Evolutionary conservation across 345 rosid species (phyloP).

Genomic region (Arabis hirsuta): DNA sequence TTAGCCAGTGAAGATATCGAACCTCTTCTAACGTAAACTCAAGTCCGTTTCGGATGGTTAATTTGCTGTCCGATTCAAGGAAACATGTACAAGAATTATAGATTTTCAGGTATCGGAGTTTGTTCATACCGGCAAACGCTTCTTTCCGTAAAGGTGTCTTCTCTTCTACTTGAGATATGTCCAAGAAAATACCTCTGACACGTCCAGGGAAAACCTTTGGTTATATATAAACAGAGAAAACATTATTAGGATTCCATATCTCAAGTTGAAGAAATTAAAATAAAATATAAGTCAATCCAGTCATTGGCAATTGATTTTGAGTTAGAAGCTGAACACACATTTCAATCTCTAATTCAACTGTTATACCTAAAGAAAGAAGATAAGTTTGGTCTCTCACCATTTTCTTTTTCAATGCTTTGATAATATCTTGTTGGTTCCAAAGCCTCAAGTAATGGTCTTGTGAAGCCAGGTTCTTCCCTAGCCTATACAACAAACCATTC

Average conservation of each 20-base stretch:
- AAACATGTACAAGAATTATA: not conserved
- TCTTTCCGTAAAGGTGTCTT: not conserved
- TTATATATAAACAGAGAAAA: not conserved
- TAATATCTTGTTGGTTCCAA: slow-evolving; percentile 1
- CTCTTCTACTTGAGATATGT: slow-evolving; percentile 10
- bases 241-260: not conserved
- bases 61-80: not conserved
- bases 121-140: slow-evolving; percentile 24
- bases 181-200: slow-evolving; percentile 34
- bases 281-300: too few relatives aligned
- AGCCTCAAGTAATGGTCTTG: slow-evolving; percentile 6
- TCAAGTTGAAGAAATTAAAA: too few relatives aligned
- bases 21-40: slow-evolving; percentile 14
- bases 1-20: slow-evolving; percentile 33
- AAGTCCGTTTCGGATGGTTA: slow-evolving; percentile 1
- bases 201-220: not conserved
- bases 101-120: slow-evolving; percentile 38
- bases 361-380: too few relatives aligned
- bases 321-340: too few relatives aligned
- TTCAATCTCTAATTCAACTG: too few relatives aligned
- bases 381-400: not conserved
- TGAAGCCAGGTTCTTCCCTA: slow-evolving; percentile 36
- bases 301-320: too few relatives aligned
- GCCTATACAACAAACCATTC: slow-evolving; percentile 40
- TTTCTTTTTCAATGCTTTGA: slow-evolving; percentile 1